Base-by-base conservation (phyloP, 805 yeast species). In the Komagataella mondaviorum region DNA sequence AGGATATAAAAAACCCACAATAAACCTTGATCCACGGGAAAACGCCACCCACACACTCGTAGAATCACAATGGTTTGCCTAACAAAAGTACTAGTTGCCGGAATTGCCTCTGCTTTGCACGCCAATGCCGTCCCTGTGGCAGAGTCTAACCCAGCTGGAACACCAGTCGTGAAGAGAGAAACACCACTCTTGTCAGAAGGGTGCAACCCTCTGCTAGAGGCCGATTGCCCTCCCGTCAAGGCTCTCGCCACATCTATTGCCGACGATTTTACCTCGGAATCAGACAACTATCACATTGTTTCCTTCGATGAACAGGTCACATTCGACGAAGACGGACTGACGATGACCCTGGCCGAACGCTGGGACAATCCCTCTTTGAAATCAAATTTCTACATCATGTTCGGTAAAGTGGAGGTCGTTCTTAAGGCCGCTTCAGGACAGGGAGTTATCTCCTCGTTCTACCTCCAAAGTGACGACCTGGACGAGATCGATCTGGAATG, bases 401-500 rank as follows among this genome's bases (percentile, higher is more conserved):
- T 82, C 65, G 97, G 97, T 53, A 80, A 80, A 56, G 78, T 88
- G 30, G 95, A 86, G 63, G 88, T 80, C 5, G 72, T 71, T 1
- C 63, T 85, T 54, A 75, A 82, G 63, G 85, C 90, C 16, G 90
- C 95, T 3, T 69, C 76, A 14, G 96, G 96, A 23, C 66, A 65
- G 17, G 96, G 96, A 55, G 74, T 90, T 45, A 79, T 88, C 12
- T 84, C 96, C 0, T 82, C 93, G 2, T 79, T 89, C 57, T 87
- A 83, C 56, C 72, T 89, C 51, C 95, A 88, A 62, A 70, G 76
- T 59, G 96, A 90, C 63, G 96, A 85, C 60, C 71, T 83, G 56
- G 97, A 90, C 66, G 97, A 90, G 67, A 80, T 90, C 48, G 97
- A 90, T 67, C 61, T 85, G 49, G 96, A 90, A 65, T 85, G 93